Evolutionary conservation across 1,284 basidiomycete genomes (phyloP), one percentile per base, ranked within the genome.

Genomic region (Volvariella volvacea): DNA sequence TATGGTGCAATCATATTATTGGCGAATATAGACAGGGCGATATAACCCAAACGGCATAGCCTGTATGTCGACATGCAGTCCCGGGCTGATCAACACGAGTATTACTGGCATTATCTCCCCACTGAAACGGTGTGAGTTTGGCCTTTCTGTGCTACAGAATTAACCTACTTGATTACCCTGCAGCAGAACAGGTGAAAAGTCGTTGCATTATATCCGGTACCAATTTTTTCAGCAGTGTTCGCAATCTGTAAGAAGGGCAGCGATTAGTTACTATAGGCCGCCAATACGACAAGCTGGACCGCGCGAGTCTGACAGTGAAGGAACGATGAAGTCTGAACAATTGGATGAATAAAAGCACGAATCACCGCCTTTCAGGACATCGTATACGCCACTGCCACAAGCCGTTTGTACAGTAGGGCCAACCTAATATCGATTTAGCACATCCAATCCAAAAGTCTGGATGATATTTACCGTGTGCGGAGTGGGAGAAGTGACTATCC

Each of bases 131-230:
- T 12, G 31, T n/a, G 16, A 42, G 2, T 19, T n/a, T 39, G 21
- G 22, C 30, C 37, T 14, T 41, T n/a, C 40, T n/a, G 22, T 22
- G n/a, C n/a, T 30, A 15, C 3, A 39, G 25, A 6, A 16, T 2
- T 43, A 28, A 10, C 51, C 14, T 32, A 64, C 63, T 50, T 63
- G 58, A 40, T 55, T 51, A 16, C 64, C 64, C 58, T 52, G 48
- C 65, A 66, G 53, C 66, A 63, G 49, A 56, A 67, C 10, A 66
- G 54, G 33, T 63, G 54, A 42, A 63, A 67, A n/a, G 57, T 58
- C 12, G 52, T 50, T 19, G 62, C 57, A 46, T 67, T 58, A 51
- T 62, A 66, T 1, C 41, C 50, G 6, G 50, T 44, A 42, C 64
- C 63, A 6, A 57, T 49, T 49, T 60, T 62, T 3, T 50, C 48